Evolutionary conservation across 495 filamentous ascomycete species (phyloP).

Genomic region (Pseudomonodictys pantanalensis): DNA sequence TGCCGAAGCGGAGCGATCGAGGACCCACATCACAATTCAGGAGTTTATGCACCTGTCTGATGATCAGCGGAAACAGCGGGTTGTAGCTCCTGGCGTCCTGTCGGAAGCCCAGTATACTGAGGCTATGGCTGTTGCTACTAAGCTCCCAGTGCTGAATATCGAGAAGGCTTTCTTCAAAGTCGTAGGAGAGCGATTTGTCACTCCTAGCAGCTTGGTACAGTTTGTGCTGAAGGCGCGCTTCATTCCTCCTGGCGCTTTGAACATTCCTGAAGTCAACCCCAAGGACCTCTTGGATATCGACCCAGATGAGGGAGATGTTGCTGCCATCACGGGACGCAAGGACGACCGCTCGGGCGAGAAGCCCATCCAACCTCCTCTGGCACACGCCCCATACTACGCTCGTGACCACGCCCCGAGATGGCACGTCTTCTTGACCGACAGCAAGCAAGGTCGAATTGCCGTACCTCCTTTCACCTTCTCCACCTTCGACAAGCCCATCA

Average conservation of each 20-base stretch:
- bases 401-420: conserved; percentile 85
- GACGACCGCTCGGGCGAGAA: conserved; percentile 59
- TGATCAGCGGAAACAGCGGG: conserved; percentile 64
- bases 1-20: conserved; percentile 69
- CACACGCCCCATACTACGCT: conserved; percentile 83
- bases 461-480: conserved; percentile 91
- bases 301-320: conserved; percentile 86
- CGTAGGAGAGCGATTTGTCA: conserved; percentile 85
- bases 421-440: conserved; percentile 91
- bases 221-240: conserved; percentile 95
- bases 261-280: conserved; percentile 69
- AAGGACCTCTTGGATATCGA: conserved; percentile 86
- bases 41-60: conserved; percentile 82
- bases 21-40: conserved; percentile 74
- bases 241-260: conserved; percentile 74
- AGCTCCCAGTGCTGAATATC: conserved; percentile 78
- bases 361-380: conserved; percentile 72
- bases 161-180: conserved; percentile 99
- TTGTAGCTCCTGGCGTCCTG: conserved; percentile 67
- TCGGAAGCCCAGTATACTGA: conserved; percentile 72
- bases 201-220: conserved; percentile 87
- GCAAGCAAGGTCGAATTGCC: conserved; percentile 88
- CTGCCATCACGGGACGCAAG: conserved; percentile 80
- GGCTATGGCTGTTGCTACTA: conserved; percentile 70
- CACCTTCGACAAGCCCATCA: conserved; percentile 82